Conservation (phyloP, 805 yeast species). For the Kazachstania kunashirensis region DNA sequence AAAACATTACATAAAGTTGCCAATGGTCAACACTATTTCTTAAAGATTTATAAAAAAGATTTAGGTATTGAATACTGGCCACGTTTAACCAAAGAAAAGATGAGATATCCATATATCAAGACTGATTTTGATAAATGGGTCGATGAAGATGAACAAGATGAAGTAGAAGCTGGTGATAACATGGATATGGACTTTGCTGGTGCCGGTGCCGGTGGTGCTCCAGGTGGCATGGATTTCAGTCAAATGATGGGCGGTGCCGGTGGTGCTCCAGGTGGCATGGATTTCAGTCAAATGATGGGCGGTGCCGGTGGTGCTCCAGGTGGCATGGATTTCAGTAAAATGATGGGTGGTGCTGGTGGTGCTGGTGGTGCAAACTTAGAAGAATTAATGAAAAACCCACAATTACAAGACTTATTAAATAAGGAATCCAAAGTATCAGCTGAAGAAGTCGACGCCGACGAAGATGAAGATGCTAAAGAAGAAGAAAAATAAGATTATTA, state of each 20-base stretch:
- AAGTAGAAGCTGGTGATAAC: conserved; percentile 28
- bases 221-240: conserved; percentile 25
- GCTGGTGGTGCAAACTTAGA: conserved; percentile 16
- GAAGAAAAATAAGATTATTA: conserved; percentile 6
- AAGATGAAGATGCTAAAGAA: conserved; percentile 4
- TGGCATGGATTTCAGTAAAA: conserved; percentile 15
- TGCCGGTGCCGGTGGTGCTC: conserved; percentile 31
- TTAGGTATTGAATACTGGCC: conserved; percentile 84
- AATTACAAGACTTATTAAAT: neutral
- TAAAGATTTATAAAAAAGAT: conserved; percentile 61
- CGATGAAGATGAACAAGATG: conserved; percentile 96
- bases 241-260: conserved; percentile 30
- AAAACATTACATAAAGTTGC: conserved; percentile 43
- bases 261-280: conserved; percentile 29
- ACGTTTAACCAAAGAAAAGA: conserved; percentile 79
- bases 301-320: conserved; percentile 20
- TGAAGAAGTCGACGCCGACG: conserved; percentile 4
- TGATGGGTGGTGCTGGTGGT: conserved; percentile 25
- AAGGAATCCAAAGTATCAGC: conserved; percentile 1
- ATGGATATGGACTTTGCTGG: conserved; percentile 36
- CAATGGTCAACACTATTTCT: conserved; percentile 47
- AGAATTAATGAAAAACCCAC: conserved; percentile 8
- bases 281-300: conserved; percentile 15
- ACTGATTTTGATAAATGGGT: conserved; percentile 98
- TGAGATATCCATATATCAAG: conserved; percentile 68